Percentiles rank a stretch among this genome's conserved stretches.
Conservation (phyloP, 108 stramenopile genomes). For the Cyclostephanos tholiformis region DNA sequence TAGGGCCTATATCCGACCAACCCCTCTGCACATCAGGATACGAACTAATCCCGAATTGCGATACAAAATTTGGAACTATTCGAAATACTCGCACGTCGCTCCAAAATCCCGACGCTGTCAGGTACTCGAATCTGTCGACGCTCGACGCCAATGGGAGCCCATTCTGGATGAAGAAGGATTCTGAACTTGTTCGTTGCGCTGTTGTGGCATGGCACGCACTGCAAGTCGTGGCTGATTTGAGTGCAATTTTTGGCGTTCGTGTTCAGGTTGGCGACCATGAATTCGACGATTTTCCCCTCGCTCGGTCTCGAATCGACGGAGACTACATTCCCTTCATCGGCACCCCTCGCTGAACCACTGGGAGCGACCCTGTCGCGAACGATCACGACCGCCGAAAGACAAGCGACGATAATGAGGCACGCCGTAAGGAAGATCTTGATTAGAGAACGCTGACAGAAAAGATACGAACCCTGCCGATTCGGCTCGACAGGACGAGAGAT, state of each 20-base stretch:
- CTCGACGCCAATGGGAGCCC: conserved; percentile 79
- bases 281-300: conserved; percentile 23
- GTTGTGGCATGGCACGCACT: conserved; percentile 17
- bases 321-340: too few relatives aligned
- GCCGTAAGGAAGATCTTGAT: too few relatives aligned
- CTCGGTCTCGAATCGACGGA: neutral
- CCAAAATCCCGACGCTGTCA: conserved; percentile 57
- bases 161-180: conserved; percentile 51
- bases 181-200: conserved; percentile 25
- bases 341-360: too few relatives aligned
- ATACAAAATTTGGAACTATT: conserved; percentile 72
- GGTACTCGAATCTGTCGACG: conserved; percentile 66
- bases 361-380: too few relatives aligned
- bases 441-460: too few relatives aligned
- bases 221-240: neutral
- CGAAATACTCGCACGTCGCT: conserved; percentile 68
- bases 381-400: too few relatives aligned
- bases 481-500: too few relatives aligned
- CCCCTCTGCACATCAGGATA: conserved; percentile 58
- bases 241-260: conserved; percentile 16
- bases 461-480: too few relatives aligned
- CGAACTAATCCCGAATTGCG: conserved; percentile 86
- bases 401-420: too few relatives aligned
- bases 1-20: conserved; percentile 29
- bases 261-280: conserved; percentile 34